Base-by-base conservation (phyloP, 2,329 filamentous ascomycete genomes). In the Phoma sp. region DNA sequence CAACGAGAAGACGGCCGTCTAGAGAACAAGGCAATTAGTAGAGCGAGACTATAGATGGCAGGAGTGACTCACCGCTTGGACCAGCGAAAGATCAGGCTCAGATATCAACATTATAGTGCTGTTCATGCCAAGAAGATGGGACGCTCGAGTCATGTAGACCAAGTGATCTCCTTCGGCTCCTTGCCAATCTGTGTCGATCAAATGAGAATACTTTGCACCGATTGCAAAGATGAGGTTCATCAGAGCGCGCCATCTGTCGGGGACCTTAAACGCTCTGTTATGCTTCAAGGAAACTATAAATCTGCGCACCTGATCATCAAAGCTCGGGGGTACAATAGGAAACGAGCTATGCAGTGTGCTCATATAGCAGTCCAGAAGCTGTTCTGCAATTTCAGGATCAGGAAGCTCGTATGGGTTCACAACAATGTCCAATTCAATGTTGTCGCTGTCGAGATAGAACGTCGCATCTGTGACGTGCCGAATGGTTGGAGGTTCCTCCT, bases 201-300 rank as follows among this genome's bases (percentile, higher is more conserved):
- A 63, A 47, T 75, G 67, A 5, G 72, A 72, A 53, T 74, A 72
- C 42, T 69, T 69, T 10, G 76, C 69, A 5, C 73, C 75, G n/a
- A 79, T 74, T 10, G 77, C 77, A 32, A 79, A 77, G 1, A 79
- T 60, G 11, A 78, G 38, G 39, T 79, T 78, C 52, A 78, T 42
- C 4, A 74, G 69, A 3, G 73, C 74, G 4, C 69, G 67, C 75
- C 74, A 78, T 40, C 51, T 59, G 3, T 60, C 42, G 7, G 62
- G 57, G 2, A 67, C 42, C 2, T 42, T 17, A 17, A 61, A 62
- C 2, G 57, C 51, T 21, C 30, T 33, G 32, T 56, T 29, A 5
- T 54, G 42, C 10, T 32, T 56, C 2, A 53, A 25, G 1, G 64
- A 60, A 3, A 26, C 20, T 17, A 57, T 56, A 23, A 61, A 69